These are phyloP conservation scores for Clonostachys rosea DNA, from an alignment of 2,329 filamentous ascomycete species.

Conservation along the genomic window DNA sequence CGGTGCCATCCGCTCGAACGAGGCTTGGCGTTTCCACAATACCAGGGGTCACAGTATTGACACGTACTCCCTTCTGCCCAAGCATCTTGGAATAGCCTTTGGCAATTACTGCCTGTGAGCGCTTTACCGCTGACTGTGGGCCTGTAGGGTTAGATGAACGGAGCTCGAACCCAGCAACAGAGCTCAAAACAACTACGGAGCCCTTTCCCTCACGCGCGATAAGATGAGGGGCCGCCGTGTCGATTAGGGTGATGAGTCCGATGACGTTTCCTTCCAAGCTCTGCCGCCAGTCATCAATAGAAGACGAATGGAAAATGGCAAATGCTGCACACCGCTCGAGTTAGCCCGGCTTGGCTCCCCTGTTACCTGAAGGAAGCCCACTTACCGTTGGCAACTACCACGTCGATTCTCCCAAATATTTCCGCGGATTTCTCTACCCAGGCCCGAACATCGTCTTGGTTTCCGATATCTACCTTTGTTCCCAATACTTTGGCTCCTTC, in stretches of 20 bases:
- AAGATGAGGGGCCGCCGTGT: neutral
- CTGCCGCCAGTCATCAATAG: too few species aligned
- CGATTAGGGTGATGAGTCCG: neutral
- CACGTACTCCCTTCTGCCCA: neutral
- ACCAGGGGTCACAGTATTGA: neutral
- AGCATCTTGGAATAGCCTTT: neutral
- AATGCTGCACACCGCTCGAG: neutral
- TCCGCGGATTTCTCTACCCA: slow-evolving; percentile 10
- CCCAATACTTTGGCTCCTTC: slow-evolving; percentile 9
- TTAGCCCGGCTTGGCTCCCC: too few species aligned
- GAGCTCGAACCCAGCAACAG: slow-evolving; percentile 13
- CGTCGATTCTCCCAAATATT: slow-evolving; percentile 12
- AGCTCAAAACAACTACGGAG: slow-evolving; percentile 16
- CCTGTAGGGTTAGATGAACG: slow-evolving; percentile 4
- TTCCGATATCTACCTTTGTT: slow-evolving; percentile 11
- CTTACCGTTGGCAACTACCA: slow-evolving; percentile 14
- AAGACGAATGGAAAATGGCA: too few species aligned
- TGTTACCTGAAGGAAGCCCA: neutral
- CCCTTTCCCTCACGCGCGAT: slow-evolving; percentile 8
- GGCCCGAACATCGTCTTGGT: slow-evolving; percentile 4
- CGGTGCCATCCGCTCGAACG: slow-evolving; percentile 8
- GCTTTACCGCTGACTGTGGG: slow-evolving; percentile 14
- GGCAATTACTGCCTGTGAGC: slow-evolving; percentile 13
- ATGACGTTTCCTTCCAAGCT: neutral
- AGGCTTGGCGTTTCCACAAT: slow-evolving; percentile 1